Evolutionary conservation across 2,329 filamentous ascomycete genomes (phyloP).

Genomic region (Microdochium trichocladiopsis): DNA sequence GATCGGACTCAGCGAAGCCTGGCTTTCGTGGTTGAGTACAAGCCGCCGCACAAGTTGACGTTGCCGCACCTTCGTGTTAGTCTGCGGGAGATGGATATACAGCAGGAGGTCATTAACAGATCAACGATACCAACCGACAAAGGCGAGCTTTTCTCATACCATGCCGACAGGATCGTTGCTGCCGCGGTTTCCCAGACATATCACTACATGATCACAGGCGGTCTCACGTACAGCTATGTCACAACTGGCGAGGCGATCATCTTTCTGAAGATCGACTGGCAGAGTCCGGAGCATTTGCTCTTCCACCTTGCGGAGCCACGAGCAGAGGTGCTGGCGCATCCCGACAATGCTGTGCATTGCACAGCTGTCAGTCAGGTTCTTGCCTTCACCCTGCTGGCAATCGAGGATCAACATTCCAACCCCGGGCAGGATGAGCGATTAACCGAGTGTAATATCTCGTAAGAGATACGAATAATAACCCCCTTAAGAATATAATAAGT

Average conservation of each 20-base stretch:
- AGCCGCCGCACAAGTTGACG: constrained; percentile 13
- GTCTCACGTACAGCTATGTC: no score
- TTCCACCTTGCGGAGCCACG: not conserved
- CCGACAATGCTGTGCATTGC: not conserved
- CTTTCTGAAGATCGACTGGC: no score
- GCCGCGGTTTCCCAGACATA: no score
- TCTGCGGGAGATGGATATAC: no score
- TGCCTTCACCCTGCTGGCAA: no score
- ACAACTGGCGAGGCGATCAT: no score
- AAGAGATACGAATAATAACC: no score
- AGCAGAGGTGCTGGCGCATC: not conserved
- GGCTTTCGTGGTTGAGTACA: constrained; percentile 9
- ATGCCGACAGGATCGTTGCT: no score
- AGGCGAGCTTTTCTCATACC: constrained; percentile 2
- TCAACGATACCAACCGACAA: constrained; percentile 6
- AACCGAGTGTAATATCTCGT: no score
- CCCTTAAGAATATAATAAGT: no score
- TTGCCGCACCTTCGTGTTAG: constrained; percentile 5
- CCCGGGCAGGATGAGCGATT: not conserved
- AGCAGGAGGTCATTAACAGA: constrained; percentile 10
- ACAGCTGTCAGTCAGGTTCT: not conserved
- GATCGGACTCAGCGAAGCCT: not conserved
- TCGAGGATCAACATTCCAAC: not conserved
- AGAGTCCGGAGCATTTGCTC: not conserved
- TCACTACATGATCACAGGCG: no score